Percentiles rank a stretch among this genome's conserved stretches.
These are phyloP conservation scores for Neofusicoccum kwambonambiense DNA, from an alignment of 2,329 filamentous ascomycete genomes.

Conservation along the genomic window DNA sequence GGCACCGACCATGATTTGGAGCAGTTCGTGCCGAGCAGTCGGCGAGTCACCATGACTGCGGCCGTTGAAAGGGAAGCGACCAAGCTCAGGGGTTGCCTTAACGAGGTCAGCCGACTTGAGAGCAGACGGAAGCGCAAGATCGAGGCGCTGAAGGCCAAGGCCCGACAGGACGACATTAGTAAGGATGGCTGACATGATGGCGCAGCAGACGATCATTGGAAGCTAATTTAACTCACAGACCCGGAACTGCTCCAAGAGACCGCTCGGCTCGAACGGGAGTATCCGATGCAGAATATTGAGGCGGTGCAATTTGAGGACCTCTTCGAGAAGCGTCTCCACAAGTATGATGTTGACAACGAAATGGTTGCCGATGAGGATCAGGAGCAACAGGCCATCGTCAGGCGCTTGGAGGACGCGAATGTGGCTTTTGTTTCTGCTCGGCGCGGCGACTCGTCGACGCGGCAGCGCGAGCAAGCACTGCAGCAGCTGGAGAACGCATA, in stretches of 20 bases:
- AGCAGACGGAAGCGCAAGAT: constrained; percentile 76
- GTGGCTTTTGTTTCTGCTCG: constrained; percentile 73
- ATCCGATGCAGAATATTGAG: constrained; percentile 79
- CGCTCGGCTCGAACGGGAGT: constrained; percentile 78
- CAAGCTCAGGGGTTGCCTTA: constrained; percentile 74
- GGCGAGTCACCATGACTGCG: constrained; percentile 74
- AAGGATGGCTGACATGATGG: constrained; percentile 27
- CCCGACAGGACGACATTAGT: constrained; percentile 83
- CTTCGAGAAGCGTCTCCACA: constrained; percentile 77
- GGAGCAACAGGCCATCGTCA: constrained; percentile 72
- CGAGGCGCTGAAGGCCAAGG: constrained; percentile 74
- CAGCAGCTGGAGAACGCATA: constrained; percentile 90
- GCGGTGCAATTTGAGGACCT: constrained; percentile 89
- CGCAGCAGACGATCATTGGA: background rate
- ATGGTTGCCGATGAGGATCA: constrained; percentile 67
- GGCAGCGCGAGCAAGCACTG: constrained; percentile 79
- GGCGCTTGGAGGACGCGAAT: constrained; percentile 72
- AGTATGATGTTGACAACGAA: constrained; percentile 77
- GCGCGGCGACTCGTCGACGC: constrained; percentile 63
- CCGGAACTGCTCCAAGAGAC: constrained; percentile 80
- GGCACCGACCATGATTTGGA: constrained; percentile 79
- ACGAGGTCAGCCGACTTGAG: constrained; percentile 81
- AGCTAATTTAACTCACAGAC: constrained; percentile 42
- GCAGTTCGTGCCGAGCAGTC: constrained; percentile 84
- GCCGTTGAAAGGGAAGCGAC: constrained; percentile 77